Conservation (phyloP, 2,329 filamentous ascomycete species). For the Coniochaeta sp. region DNA sequence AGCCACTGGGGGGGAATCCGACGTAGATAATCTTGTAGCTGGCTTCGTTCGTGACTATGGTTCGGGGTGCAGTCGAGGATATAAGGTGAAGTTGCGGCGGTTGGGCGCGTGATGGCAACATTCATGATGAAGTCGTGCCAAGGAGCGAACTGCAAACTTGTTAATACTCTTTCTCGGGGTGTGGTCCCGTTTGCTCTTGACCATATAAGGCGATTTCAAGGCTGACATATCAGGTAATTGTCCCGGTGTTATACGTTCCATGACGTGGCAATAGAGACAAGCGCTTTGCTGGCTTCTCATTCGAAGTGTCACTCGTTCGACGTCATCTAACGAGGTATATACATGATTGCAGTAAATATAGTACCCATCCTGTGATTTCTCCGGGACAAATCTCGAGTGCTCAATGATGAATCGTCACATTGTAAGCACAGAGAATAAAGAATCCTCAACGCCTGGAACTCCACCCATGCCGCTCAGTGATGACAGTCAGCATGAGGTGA, state of each 20-base stretch:
- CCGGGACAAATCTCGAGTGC: not conserved
- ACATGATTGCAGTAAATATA: not conserved
- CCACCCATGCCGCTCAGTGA: not conserved
- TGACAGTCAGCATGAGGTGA: not conserved
- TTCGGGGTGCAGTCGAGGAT: no score
- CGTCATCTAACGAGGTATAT: not conserved
- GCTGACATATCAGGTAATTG: not conserved
- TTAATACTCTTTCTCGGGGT: no score
- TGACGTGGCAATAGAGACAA: not conserved
- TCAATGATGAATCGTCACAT: not conserved
- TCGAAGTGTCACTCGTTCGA: not conserved
- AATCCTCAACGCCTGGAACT: not conserved
- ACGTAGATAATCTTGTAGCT: no score
- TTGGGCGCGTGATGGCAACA: no score
- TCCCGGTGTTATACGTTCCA: not conserved
- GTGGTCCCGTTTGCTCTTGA: no score
- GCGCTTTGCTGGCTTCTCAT: not conserved
- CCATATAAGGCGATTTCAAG: no score
- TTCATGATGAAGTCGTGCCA: no score
- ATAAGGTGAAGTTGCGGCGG: no score
- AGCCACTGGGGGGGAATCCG: no score
- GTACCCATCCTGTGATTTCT: not conserved
- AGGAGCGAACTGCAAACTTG: no score
- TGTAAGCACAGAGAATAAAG: not conserved
- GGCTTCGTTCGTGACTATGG: no score